Conservation (phyloP, 1,139 yeast species). For the Yamadazyma friedrichii region DNA sequence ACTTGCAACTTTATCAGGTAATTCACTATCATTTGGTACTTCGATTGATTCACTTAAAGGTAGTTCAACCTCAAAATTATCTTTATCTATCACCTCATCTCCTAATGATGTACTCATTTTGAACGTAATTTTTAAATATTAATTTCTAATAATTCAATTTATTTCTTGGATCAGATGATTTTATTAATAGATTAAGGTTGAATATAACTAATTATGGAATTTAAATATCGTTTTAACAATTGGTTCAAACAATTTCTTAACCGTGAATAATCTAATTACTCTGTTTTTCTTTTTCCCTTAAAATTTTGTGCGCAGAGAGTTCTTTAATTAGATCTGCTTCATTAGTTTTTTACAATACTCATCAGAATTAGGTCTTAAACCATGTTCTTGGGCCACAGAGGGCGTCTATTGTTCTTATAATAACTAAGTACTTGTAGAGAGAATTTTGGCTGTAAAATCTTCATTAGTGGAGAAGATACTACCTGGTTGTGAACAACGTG, state of each 20-base stretch:
- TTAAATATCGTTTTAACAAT: background rate
- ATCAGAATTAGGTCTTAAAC: too few species aligned
- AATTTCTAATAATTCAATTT: background rate
- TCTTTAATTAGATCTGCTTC: background rate
- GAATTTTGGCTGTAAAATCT: too few species aligned
- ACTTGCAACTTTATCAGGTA: background rate
- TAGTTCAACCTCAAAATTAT: background rate
- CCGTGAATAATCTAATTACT: background rate
- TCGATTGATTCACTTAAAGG: background rate
- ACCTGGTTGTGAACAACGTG: too few species aligned
- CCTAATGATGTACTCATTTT: conserved; percentile 15
- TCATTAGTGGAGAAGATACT: too few species aligned
- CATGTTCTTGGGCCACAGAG: too few species aligned
- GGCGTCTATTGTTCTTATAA: too few species aligned
- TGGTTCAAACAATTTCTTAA: background rate
- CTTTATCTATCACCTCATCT: conserved; percentile 17
- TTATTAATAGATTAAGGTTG: background rate
- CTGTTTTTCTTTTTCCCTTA: conserved; percentile 5
- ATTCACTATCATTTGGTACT: background rate
- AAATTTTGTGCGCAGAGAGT: conserved; percentile 9
- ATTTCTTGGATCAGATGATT: too few species aligned
- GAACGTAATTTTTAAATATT: background rate
- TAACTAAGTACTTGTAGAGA: too few species aligned
- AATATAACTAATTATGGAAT: background rate
- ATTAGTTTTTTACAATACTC: background rate